Percentiles rank a stretch among this genome's conserved stretches.
phyloP scores from a whole-genome alignment of 140 eudicot genomes.

The Ambrosia hybrid region DNA sequence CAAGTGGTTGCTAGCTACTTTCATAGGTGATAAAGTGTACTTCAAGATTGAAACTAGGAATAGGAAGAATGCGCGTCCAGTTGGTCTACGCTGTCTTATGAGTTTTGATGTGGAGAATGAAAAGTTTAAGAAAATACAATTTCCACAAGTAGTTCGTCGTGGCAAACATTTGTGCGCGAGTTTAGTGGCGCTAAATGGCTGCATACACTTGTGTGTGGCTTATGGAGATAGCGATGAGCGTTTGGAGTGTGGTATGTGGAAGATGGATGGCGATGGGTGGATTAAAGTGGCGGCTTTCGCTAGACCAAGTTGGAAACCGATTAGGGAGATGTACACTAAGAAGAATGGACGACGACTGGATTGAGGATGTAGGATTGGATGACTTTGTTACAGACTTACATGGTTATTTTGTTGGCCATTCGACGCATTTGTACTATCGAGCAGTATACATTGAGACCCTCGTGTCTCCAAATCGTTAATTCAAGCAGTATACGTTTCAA shows the following conservation, averaged over 20 bases:
- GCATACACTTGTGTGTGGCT: constrained; percentile 4
- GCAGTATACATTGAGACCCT: neutral
- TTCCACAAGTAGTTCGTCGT: neutral
- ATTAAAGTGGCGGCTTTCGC: neutral
- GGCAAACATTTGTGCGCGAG: neutral
- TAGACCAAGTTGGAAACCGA: neutral
- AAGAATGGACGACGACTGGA: neutral
- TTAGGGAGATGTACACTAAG: neutral
- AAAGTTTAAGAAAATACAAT: constrained; percentile 5
- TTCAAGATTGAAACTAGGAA: neutral
- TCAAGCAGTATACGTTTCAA: neutral
- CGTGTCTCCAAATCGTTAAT: neutral
- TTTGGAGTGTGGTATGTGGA: neutral
- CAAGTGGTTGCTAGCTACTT: neutral
- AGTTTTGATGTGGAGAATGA: constrained; percentile 15
- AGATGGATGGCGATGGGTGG: constrained; percentile 12
- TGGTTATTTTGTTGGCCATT: neutral
- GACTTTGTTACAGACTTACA: neutral
- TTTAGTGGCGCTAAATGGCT: neutral
- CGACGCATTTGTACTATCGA: neutral
- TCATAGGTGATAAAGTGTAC: neutral
- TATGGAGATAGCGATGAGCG: neutral
- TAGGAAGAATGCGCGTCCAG: too few relatives aligned
- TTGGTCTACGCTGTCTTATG: neutral
- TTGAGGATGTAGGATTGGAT: neutral